Evolutionary conservation across 1,139 yeast species (phyloP).

Genomic region (Pichia sp.): DNA sequence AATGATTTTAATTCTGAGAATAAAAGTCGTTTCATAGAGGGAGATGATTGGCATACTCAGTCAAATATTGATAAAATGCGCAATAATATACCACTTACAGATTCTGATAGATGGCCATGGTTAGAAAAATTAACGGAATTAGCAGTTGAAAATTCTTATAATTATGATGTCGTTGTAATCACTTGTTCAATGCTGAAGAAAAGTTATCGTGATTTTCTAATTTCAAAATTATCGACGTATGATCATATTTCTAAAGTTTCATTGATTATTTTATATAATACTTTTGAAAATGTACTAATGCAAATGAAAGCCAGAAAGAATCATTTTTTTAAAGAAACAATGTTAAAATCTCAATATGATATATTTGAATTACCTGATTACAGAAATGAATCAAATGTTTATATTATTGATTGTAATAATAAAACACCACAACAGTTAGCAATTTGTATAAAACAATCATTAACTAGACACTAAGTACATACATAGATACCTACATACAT

Average conservation of each 20-base stretch:
- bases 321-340: conserved; percentile 81
- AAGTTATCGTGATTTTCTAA: conserved; percentile 58
- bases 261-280: conserved; percentile 49
- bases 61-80: conserved; percentile 76
- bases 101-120: conserved; percentile 94
- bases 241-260: conserved; percentile 13
- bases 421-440: conserved; percentile 31
- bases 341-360: conserved; percentile 74
- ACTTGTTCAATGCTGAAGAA: conserved; percentile 83
- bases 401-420: conserved; percentile 22
- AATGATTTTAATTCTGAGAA: no score
- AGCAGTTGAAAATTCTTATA: conserved; percentile 35
- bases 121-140: conserved; percentile 43
- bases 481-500: no score
- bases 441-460: not conserved
- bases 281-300: conserved; percentile 50
- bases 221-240: conserved; percentile 30
- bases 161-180: conserved; percentile 42
- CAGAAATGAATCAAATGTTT: conserved; percentile 13
- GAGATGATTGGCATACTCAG: conserved; percentile 71
- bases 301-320: conserved; percentile 59
- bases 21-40: no score
- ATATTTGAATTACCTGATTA: conserved; percentile 62
- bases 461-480: no score
- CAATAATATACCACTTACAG: conserved; percentile 69